Percentiles rank a stretch among this genome's conserved stretches.
These are phyloP conservation scores for Candida incommunis DNA, from an alignment of 805 yeast species.

Conservation along the genomic window DNA sequence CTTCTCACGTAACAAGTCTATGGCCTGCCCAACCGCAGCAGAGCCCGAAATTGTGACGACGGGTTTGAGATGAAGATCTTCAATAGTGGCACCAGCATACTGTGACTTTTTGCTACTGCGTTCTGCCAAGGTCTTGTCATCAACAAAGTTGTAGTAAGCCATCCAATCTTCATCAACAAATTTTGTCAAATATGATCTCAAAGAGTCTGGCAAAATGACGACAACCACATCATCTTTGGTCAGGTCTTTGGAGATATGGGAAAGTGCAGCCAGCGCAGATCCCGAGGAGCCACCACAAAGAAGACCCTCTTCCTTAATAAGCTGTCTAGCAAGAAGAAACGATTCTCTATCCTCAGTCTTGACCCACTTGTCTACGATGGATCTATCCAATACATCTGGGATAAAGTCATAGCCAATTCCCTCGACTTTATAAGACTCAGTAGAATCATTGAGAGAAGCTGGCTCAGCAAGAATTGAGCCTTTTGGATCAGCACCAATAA, in stretches of 20 bases:
- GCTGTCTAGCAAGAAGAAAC: conserved; percentile 66
- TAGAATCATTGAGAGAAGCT: conserved; percentile 46
- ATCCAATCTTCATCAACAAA: conserved; percentile 89
- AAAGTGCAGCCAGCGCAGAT: conserved; percentile 66
- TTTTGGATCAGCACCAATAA: conserved; percentile 74
- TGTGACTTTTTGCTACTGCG: conserved; percentile 22
- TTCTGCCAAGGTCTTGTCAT: conserved; percentile 29
- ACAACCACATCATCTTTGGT: conserved; percentile 64
- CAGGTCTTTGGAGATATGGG: conserved; percentile 51
- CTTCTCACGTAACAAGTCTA: conserved; percentile 54
- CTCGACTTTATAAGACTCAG: conserved; percentile 61
- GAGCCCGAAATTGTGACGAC: conserved; percentile 57
- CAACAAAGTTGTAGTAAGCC: conserved; percentile 62
- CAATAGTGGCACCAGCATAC: conserved; percentile 43
- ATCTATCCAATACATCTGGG: conserved; percentile 65
- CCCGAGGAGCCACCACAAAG: conserved; percentile 88
- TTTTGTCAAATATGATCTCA: conserved; percentile 75
- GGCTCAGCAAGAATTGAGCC: conserved; percentile 80
- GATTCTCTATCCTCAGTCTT: conserved; percentile 76
- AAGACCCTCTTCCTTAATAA: conserved; percentile 74
- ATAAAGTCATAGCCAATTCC: conserved; percentile 86
- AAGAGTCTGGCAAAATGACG: conserved; percentile 73
- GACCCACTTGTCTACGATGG: conserved; percentile 61
- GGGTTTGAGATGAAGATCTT: conserved; percentile 61
- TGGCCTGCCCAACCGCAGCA: conserved; percentile 49